phyloP scores from a whole-genome alignment of 139 green algal species.

The Eudorina sp. region DNA sequence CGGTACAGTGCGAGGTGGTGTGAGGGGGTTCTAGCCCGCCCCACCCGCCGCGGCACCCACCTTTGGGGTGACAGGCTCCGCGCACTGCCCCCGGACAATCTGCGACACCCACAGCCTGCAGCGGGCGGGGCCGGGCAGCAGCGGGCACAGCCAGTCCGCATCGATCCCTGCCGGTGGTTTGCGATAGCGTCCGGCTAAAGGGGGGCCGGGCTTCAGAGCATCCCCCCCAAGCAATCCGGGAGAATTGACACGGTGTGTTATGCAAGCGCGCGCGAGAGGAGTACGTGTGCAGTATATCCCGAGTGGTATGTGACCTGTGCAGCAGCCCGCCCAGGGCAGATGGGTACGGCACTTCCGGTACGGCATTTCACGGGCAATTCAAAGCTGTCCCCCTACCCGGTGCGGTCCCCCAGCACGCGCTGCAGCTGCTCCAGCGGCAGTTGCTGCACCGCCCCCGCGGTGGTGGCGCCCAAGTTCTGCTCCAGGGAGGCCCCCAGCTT shows the following conservation, averaged over 20 bases:
- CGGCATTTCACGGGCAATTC: no score
- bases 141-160: no score
- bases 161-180: no score
- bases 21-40: neutral
- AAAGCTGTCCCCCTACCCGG: constrained; percentile 52
- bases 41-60: neutral
- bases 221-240: no score
- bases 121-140: neutral
- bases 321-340: no score
- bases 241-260: no score
- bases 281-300: no score
- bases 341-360: no score
- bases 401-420: constrained; percentile 34
- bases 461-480: constrained; percentile 67
- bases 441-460: constrained; percentile 69
- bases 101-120: constrained; percentile 35
- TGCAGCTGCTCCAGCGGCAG: constrained; percentile 62
- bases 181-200: no score
- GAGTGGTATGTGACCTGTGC: no score
- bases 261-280: no score
- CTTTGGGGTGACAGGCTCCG: constrained; percentile 51
- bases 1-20: neutral
- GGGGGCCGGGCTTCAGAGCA: no score
- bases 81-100: constrained; percentile 29
- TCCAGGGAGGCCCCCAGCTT: constrained; percentile 84